A percentile compares a stretch with the other conserved stretches of the same genome.
Evolutionary conservation across 2,329 filamentous ascomycete genomes (phyloP).

Genomic region (Cladophialophora exuberans): DNA sequence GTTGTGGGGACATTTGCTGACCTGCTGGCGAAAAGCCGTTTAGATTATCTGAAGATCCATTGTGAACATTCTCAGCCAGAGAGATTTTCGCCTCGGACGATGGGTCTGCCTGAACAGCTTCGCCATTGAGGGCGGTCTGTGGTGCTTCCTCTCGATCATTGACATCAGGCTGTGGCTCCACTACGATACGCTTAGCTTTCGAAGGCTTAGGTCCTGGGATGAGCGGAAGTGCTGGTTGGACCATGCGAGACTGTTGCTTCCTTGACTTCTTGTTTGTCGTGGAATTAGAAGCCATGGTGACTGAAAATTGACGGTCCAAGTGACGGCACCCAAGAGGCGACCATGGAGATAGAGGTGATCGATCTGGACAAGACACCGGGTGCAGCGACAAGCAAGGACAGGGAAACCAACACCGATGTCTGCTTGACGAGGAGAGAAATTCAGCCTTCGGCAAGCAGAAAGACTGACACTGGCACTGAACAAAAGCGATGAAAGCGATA

Average conservation of each 20-base stretch:
- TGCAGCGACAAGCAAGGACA: neutral
- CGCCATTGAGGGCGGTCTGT: neutral
- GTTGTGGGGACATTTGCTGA: neutral
- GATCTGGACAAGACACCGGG: neutral
- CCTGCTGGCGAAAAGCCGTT: conserved; percentile 9
- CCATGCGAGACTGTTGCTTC: conserved; percentile 15
- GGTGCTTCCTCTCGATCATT: neutral
- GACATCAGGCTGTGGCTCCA: conserved; percentile 5
- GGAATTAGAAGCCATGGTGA: conserved; percentile 19
- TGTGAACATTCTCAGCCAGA: neutral
- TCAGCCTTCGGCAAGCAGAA: neutral
- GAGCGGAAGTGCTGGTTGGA: conserved; percentile 22
- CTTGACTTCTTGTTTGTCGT: neutral
- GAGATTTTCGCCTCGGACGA: neutral
- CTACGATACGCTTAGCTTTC: conserved; percentile 7
- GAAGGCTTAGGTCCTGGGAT: conserved; percentile 4
- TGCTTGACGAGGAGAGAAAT: conserved; percentile 1
- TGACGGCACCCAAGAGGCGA: conserved; percentile 10
- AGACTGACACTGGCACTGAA: neutral
- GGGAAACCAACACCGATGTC: neutral
- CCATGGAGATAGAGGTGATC: conserved; percentile 18
- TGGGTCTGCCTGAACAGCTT: neutral
- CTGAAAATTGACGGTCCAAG: conserved; percentile 10
- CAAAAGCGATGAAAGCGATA: conserved; percentile 3
- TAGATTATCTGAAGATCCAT: neutral